Evolutionary conservation across 2,329 filamentous ascomycete genomes (phyloP).

Genomic region (Tympanopsis confertula): DNA sequence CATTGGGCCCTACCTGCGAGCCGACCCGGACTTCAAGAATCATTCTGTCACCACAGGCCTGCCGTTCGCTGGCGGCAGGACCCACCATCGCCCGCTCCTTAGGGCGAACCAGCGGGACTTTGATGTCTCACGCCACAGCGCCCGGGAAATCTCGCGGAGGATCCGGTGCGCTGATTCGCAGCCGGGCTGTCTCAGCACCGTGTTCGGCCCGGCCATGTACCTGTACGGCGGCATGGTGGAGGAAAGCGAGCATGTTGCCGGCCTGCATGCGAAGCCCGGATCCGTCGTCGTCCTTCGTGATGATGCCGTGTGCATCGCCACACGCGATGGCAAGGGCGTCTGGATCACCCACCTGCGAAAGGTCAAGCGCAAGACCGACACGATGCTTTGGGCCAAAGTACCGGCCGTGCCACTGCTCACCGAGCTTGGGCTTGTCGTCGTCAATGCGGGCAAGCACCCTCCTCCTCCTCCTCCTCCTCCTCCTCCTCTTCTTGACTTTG

Average conservation of each 20-base stretch:
- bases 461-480: slow-evolving; percentile 5
- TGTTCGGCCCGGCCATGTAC: slow-evolving; percentile 23
- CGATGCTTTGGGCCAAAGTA: slow-evolving; percentile 26
- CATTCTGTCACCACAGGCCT: slow-evolving; percentile 19
- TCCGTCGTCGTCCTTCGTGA: slow-evolving; percentile 21
- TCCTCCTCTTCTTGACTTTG: slow-evolving; percentile 12
- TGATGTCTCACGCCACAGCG: slow-evolving; percentile 17
- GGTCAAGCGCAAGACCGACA: slow-evolving; percentile 21
- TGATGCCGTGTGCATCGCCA: slow-evolving; percentile 21
- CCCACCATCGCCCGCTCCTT: slow-evolving; percentile 22
- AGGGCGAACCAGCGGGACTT: slow-evolving; percentile 24
- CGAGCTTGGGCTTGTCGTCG: slow-evolving; percentile 17
- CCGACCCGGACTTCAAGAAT: slow-evolving; percentile 12
- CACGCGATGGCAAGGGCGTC: slow-evolving; percentile 23
- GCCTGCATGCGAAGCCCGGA: slow-evolving; percentile 7
- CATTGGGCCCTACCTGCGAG: slow-evolving; percentile 12
- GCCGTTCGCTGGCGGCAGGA: slow-evolving; percentile 22
- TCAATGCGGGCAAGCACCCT: slow-evolving; percentile 7
- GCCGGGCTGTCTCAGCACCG: slow-evolving; percentile 22
- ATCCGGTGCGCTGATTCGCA: slow-evolving; percentile 28
- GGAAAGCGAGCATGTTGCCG: slow-evolving; percentile 10
- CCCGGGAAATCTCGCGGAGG: slow-evolving; percentile 24
- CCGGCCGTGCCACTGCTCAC: slow-evolving; percentile 20
- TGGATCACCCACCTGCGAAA: slow-evolving; percentile 28
- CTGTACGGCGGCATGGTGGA: slow-evolving; percentile 28